Base-by-base conservation (phyloP, 73 alveolate species). In the Effrenium voratum region DNA sequence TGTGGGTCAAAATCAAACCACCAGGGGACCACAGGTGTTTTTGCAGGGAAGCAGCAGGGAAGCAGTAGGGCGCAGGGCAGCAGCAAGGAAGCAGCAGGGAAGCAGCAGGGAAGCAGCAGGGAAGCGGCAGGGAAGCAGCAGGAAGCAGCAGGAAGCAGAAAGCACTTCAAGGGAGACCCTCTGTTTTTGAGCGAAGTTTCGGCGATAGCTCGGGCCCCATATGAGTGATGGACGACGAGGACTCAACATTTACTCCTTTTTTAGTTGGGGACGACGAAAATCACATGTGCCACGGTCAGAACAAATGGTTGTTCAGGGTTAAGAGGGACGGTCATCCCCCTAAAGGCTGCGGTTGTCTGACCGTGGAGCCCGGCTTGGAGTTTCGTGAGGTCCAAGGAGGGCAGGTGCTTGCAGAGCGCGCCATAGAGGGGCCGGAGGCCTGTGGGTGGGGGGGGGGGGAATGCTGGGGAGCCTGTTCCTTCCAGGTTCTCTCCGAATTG, bases 361-460 rank as follows among this genome's bases (percentile, higher is more conserved):
- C n/a, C n/a, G n/a, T n/a, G n/a, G n/a, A n/a, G n/a, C n/a, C n/a
- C n/a, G n/a, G n/a, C n/a, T n/a, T n/a, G n/a, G n/a, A n/a, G n/a
- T n/a, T 34, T 19, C 81, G 34, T 0, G 75, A 84, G 93, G 93
- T 84, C 28, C 93, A 84, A 66, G 40, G 22, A 34, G 93, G 80
- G 38, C 30, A 84, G 55, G 93, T 84, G 38, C 93, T 84, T 26
- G 93, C 93, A 10, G 93, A 84, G 13, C 46, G 93, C 28, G n/a
- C 93, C 45, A 84, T 84, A 41, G 80, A 84, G 55, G 93, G 93
- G 12, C 93, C 93, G 8, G 93, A 84, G 93, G 93, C 76, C 45
- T 12, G 47, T 0, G 50, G 6, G 34, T 12, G 49, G 49, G 3
- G 82, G 77, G 38, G 22, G 5, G 5, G 77, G 63, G 63, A 5